These are phyloP conservation scores for Leccinum boreale DNA, from an alignment of 768 basidiomycete genomes.

Conservation along the genomic window DNA sequence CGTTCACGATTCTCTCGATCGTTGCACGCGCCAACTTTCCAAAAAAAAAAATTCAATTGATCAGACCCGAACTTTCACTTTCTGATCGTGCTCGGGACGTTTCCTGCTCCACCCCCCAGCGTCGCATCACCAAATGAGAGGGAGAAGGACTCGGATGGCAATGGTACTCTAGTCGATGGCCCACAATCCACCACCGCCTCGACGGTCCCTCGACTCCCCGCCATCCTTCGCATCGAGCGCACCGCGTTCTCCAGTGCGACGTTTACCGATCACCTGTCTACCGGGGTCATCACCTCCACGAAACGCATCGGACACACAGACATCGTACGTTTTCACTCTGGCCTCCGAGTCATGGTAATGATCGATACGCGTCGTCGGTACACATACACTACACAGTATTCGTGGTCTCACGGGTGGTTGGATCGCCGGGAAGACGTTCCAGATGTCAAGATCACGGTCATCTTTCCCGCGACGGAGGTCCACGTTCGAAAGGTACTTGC, in stretches of 20 bases:
- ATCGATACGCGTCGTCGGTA: neutral
- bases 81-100: slow-evolving; percentile 65
- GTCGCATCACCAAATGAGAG: neutral
- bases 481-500: slow-evolving; percentile 68
- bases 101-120: slow-evolving; percentile 32
- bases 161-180: neutral
- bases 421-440: slow-evolving; percentile 34
- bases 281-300: slow-evolving; percentile 37
- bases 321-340: slow-evolving; percentile 45
- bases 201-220: slow-evolving; percentile 34
- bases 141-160: neutral
- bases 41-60: too few relatives aligned
- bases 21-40: neutral
- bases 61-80: slow-evolving; percentile 59
- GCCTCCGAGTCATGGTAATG: neutral
- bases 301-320: slow-evolving; percentile 59
- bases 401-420: slow-evolving; percentile 79
- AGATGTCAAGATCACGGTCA: slow-evolving; percentile 81
- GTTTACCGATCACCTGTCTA: slow-evolving; percentile 36
- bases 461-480: slow-evolving; percentile 85
- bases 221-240: slow-evolving; percentile 78
- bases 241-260: slow-evolving; percentile 53
- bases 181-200: neutral
- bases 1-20: neutral
- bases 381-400: slow-evolving; percentile 61